Conservation (phyloP, 805 yeast species). For the Torulaspora franciscae region DNA sequence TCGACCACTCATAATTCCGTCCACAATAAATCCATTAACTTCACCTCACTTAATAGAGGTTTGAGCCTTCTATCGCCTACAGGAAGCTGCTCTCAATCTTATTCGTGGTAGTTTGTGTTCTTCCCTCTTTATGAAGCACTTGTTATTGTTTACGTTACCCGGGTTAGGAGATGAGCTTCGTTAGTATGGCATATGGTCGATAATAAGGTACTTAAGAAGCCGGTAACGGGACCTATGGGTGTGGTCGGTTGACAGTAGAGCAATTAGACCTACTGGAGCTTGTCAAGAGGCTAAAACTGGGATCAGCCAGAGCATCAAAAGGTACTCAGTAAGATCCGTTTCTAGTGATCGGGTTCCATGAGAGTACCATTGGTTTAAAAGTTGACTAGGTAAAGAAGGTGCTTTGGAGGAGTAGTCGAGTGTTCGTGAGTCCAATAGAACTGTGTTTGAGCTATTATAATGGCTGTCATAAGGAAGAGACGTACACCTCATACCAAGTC, state of each 20-base stretch:
- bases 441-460: constrained; percentile 1
- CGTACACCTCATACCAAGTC: constrained; percentile 24
- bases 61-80: not conserved
- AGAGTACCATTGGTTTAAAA: not conserved
- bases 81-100: not conserved
- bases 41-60: not conserved
- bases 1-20: constrained; percentile 6
- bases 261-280: no score
- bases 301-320: no score
- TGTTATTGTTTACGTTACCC: not conserved
- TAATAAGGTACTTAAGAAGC: not conserved
- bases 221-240: not conserved
- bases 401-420: not conserved
- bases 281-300: no score
- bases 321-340: not conserved
- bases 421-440: not conserved
- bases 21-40: not conserved
- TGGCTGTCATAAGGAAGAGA: constrained; percentile 31
- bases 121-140: not conserved
- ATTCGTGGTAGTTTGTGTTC: constrained; percentile 2
- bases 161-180: not conserved
- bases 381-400: not conserved
- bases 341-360: not conserved
- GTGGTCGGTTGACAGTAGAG: no score
- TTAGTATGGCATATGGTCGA: not conserved